Conservation (phyloP, 176 grass and related monocot genomes). For the Chloris gayana region DNA sequence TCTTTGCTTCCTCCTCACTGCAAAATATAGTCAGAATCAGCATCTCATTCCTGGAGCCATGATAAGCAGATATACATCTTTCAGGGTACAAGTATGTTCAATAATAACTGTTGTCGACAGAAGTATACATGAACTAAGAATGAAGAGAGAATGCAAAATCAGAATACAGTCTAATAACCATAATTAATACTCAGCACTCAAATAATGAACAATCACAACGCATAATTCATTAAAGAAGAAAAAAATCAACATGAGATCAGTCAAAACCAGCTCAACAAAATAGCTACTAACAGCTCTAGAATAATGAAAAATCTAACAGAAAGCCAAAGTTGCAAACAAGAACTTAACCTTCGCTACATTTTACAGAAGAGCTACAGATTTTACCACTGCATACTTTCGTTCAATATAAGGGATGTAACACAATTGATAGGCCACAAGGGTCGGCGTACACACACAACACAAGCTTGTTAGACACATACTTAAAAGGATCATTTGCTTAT, state of each 20-base stretch:
- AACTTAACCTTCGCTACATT: background rate
- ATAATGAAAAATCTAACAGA: background rate
- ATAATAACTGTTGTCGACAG: background rate
- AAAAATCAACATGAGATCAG: background rate
- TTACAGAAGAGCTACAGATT: background rate
- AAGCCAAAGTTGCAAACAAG: background rate
- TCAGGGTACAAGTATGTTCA: background rate
- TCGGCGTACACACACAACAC: background rate
- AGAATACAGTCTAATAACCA: slow-evolving; percentile 21
- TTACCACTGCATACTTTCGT: background rate
- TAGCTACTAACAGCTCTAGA: background rate
- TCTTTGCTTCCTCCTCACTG: slow-evolving; percentile 96
- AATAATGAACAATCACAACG: background rate
- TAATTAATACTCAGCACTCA: background rate
- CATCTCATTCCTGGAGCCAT: background rate
- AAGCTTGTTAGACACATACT: background rate
- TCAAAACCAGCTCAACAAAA: background rate
- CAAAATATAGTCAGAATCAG: slow-evolving; percentile 19
- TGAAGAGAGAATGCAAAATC: background rate
- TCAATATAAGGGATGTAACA: background rate
- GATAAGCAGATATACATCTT: background rate
- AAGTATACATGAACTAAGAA: background rate
- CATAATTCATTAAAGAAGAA: slow-evolving; percentile 13
- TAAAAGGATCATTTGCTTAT: background rate
- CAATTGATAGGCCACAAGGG: background rate